Conservation (phyloP, 192 early-diverging fungal species). For the Pecoramyces ruminantium region DNA sequence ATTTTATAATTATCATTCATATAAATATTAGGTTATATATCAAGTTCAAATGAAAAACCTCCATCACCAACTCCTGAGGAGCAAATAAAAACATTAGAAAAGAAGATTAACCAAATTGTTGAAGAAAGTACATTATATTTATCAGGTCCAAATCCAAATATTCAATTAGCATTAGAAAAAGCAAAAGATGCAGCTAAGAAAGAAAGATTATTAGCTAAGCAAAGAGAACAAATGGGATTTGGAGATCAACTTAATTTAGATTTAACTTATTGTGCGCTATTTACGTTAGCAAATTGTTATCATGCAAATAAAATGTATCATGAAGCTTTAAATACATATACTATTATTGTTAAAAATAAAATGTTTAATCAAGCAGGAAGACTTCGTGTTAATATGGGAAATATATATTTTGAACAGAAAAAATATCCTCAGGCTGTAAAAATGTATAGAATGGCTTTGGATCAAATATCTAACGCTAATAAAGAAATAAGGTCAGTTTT, state of each 20-base stretch:
- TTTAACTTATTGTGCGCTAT: constrained; percentile 39
- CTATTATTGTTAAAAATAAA: constrained; percentile 45
- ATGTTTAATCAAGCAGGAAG: constrained; percentile 37
- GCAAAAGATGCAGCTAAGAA: constrained; percentile 39
- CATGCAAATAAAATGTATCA: constrained; percentile 38
- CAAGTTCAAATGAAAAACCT: constrained; percentile 8
- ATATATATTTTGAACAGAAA: constrained; percentile 39
- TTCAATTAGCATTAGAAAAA: constrained; percentile 29
- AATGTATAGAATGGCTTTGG: constrained; percentile 48
- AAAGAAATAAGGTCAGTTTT: constrained; percentile 26
- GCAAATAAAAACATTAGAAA: constrained; percentile 29
- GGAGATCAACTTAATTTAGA: constrained; percentile 36
- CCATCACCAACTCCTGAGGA: constrained; percentile 21
- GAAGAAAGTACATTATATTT: constrained; percentile 21
- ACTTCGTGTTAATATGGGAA: constrained; percentile 44
- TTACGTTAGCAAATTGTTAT: constrained; percentile 39
- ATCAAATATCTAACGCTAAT: constrained; percentile 36
- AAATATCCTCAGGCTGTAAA: constrained; percentile 41
- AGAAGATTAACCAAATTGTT: constrained; percentile 22
- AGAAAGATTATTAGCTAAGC: constrained; percentile 27
- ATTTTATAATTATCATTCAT: no score
- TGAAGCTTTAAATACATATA: constrained; percentile 35
- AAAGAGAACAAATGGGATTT: constrained; percentile 27
- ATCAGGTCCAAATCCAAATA: constrained; percentile 18
- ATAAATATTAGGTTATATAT: neutral